A percentile compares a stretch with the other conserved stretches of the same genome.
Evolutionary conservation across 352 stramenopile genomes (phyloP).

Genomic region (Phytophthora ramorum): DNA sequence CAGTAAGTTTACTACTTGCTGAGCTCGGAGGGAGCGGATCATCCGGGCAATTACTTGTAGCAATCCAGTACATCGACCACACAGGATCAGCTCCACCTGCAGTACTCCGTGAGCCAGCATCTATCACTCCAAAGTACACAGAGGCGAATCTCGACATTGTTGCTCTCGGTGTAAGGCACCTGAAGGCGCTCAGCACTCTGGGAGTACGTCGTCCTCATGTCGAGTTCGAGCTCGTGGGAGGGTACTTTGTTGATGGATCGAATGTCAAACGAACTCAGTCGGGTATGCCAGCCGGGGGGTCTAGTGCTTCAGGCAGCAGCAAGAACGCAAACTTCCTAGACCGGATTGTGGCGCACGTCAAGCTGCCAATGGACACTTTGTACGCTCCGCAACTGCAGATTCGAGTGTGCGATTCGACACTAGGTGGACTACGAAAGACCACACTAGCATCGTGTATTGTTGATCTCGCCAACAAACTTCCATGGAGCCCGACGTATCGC

Average conservation of each 20-base stretch:
- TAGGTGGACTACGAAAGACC: constrained; percentile 65
- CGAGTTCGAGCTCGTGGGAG: constrained; percentile 76
- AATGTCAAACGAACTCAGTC: constrained; percentile 52
- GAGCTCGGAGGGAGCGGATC: constrained; percentile 14
- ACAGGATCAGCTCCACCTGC: constrained; percentile 40
- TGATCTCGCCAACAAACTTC: constrained; percentile 65
- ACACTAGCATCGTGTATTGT: constrained; percentile 66
- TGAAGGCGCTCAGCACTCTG: constrained; percentile 64
- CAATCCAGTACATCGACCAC: constrained; percentile 73
- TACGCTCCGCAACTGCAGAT: constrained; percentile 71
- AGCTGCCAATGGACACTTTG: constrained; percentile 65
- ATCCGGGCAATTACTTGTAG: constrained; percentile 59
- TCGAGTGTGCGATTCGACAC: constrained; percentile 58
- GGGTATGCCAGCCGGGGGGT: constrained; percentile 14
- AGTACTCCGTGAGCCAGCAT: constrained; percentile 29
- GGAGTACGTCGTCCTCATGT: constrained; percentile 66
- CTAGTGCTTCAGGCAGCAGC: constrained; percentile 26
- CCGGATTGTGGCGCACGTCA: constrained; percentile 50
- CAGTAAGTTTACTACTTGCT: constrained; percentile 28
- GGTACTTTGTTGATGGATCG: constrained; percentile 53
- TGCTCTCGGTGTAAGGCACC: constrained; percentile 66
- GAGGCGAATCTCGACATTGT: constrained; percentile 72
- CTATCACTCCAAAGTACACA: constrained; percentile 56
- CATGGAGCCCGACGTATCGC: constrained; percentile 69
- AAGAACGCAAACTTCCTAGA: constrained; percentile 85